Evolutionary conservation across 768 basidiomycete genomes (phyloP), one percentile per base, ranked within the genome.

Genomic region (Tylopilus sp.): DNA sequence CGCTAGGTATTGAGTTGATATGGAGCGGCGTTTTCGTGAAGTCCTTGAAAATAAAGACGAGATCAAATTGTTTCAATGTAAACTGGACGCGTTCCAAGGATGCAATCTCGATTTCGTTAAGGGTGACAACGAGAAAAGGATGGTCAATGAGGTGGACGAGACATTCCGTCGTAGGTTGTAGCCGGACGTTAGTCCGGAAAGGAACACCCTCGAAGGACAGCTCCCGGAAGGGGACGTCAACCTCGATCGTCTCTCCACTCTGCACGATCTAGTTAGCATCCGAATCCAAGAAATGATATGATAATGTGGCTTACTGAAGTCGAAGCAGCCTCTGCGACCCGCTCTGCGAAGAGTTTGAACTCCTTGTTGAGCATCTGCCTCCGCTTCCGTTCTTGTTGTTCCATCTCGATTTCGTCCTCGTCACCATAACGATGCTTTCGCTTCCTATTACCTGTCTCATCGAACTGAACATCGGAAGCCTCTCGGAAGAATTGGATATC

Each of bases 401-500:
- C 97, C 74, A 95, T 89, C 74, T 98, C 95, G 54, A 98, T 94
- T 71, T 98, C 97, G 66, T 99, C 97, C 68, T 99, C 97, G 63
- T 98, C 97, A 25, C 94, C 94, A 63, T 98, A 98, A 49, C 95
- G 83, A 61, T 94, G 90, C 69, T 97, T 94, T 48, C 95, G 83
- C 70, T 98, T 98, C 59, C 95, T 82, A 62, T 98, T 98, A n/a
- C 97, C 97, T 1, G 97, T 98, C 70, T 99, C 97, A 63, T 99
- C 97, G 63, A 98, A 98, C 57, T 95, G 91, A 25, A 95, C 91
- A 58, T 99, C 97, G 0, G 92, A 91, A 7, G 95, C 95, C 73
- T 98, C 97, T 9, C 95, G 89, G 75, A 90, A 94, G 70, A 99
- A 98, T 81, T 98, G 97, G 6, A 98, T 83, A 68, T 99, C 97